These are phyloP conservation scores for Rhododendron henanense DNA, from an alignment of 148 eudicot species.

Conservation along the genomic window DNA sequence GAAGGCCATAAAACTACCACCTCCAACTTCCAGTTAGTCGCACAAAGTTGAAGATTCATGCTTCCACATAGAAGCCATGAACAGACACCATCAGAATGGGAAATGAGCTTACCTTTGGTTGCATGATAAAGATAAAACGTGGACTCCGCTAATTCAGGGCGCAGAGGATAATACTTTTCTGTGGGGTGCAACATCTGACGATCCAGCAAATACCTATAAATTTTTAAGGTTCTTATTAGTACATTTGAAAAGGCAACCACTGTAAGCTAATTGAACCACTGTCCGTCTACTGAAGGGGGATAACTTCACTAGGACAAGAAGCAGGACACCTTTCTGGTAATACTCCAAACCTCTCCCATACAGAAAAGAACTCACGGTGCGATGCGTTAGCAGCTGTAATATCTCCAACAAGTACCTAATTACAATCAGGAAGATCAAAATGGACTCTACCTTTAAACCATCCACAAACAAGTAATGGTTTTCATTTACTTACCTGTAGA, in stretches of 20 bases:
- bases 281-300: background rate
- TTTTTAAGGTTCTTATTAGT: slow-evolving; percentile 6
- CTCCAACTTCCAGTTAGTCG: background rate
- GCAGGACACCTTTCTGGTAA: slow-evolving; percentile 77
- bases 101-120: slow-evolving; percentile 65
- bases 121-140: slow-evolving; percentile 96
- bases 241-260: background rate
- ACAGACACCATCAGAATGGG: background rate
- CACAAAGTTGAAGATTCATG: background rate
- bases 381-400: slow-evolving; percentile 86
- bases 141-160: slow-evolving; percentile 96
- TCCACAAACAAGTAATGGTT: background rate
- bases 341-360: slow-evolving; percentile 89
- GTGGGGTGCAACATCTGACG: slow-evolving; percentile 92
- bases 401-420: slow-evolving; percentile 93
- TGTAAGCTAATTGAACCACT: background rate
- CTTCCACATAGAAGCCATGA: background rate
- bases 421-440: slow-evolving; percentile 19
- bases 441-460: background rate
- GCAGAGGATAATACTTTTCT: slow-evolving; percentile 92
- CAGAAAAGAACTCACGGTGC: slow-evolving; percentile 82
- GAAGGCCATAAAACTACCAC: background rate
- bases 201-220: slow-evolving; percentile 77
- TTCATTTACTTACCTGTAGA: slow-evolving; percentile 54
- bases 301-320: background rate